Percentiles rank a stretch among this genome's conserved stretches.
These are phyloP conservation scores for Pseudodiploospora longispora DNA, from an alignment of 2,329 filamentous ascomycete genomes.

Conservation along the genomic window DNA sequence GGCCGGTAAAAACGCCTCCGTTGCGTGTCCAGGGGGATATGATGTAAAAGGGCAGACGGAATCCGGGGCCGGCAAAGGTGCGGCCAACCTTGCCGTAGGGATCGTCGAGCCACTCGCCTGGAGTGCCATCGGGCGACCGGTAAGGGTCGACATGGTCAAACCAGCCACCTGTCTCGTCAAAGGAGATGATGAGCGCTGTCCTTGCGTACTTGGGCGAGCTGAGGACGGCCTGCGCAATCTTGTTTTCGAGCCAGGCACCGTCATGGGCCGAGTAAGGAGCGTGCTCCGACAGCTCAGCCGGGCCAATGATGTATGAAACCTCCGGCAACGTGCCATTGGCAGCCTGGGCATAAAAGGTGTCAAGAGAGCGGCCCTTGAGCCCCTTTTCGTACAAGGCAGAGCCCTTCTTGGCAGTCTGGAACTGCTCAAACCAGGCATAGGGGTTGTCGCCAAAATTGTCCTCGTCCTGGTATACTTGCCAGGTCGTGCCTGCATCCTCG, in stretches of 20 bases:
- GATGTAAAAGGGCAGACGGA: conserved; percentile 47
- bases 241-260: conserved; percentile 46
- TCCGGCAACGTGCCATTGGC: conserved; percentile 42
- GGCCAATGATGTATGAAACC: conserved; percentile 43
- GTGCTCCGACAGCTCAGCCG: conserved; percentile 44
- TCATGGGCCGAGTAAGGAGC: conserved; percentile 44
- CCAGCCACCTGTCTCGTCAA: conserved; percentile 43
- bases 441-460: conserved; percentile 49
- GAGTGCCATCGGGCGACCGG: conserved; percentile 37
- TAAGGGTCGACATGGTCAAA: conserved; percentile 47
- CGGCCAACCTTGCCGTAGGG: conserved; percentile 31
- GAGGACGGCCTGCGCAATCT: conserved; percentile 42
- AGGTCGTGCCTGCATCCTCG: conserved; percentile 38
- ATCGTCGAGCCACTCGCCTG: conserved; percentile 44
- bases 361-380: conserved; percentile 37
- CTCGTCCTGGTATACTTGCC: conserved; percentile 41
- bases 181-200: conserved; percentile 39
- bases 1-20: conserved; percentile 45
- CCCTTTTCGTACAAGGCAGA: conserved; percentile 37
- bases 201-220: conserved; percentile 39
- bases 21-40: conserved; percentile 48
- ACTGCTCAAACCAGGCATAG: conserved; percentile 45
- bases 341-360: conserved; percentile 41
- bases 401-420: conserved; percentile 32
- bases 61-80: conserved; percentile 25